Percentiles rank a stretch among this genome's conserved stretches.
Conservation (phyloP, 2,329 filamentous ascomycete species). For the Cordyceps sp. region DNA sequence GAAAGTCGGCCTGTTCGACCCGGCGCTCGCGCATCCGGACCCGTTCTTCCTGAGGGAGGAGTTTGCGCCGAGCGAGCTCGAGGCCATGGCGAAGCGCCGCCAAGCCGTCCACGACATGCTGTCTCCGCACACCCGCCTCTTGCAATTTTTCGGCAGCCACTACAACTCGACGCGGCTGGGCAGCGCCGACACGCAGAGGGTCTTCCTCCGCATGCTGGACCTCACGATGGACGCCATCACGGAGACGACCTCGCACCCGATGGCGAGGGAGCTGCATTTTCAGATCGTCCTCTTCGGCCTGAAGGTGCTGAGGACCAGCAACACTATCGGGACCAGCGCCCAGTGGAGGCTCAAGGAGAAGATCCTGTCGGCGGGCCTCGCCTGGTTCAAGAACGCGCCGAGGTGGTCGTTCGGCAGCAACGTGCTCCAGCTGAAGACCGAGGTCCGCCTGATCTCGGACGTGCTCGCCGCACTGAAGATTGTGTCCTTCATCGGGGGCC, state of each 20-base stretch:
- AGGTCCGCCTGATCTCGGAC: conserved; percentile 67
- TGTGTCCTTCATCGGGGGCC: conserved; percentile 41
- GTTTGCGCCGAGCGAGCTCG: conserved; percentile 79
- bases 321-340: conserved; percentile 42
- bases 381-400: conserved; percentile 74
- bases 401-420: conserved; percentile 96
- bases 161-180: conserved; percentile 86
- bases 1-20: conserved; percentile 67
- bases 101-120: conserved; percentile 69
- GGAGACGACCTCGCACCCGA: conserved; percentile 57
- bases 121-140: conserved; percentile 66
- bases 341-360: conserved; percentile 80
- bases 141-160: conserved; percentile 86
- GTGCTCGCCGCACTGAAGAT: conserved; percentile 50
- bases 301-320: conserved; percentile 57
- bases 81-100: conserved; percentile 55
- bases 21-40: conserved; percentile 55
- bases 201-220: conserved; percentile 69
- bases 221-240: conserved; percentile 62
- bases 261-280: conserved; percentile 84
- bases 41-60: conserved; percentile 87
- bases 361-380: conserved; percentile 68
- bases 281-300: conserved; percentile 73
- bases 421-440: conserved; percentile 80
- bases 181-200: conserved; percentile 62